Evolutionary conservation across 2,329 filamentous ascomycete species (phyloP).

Genomic region (Neurospora sp.): DNA sequence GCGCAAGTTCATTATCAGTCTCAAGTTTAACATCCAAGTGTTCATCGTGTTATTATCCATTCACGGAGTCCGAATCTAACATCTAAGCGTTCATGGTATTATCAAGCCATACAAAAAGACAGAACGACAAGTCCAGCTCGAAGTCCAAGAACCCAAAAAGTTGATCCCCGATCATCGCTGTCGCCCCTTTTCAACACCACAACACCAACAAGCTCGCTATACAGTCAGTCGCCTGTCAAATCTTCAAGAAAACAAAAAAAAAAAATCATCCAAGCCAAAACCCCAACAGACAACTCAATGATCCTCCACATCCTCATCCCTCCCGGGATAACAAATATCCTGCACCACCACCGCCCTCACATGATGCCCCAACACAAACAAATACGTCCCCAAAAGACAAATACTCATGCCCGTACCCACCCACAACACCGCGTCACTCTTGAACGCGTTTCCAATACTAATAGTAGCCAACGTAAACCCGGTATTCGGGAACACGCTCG

Average conservation of each 20-base stretch:
- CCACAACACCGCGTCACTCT: conserved; percentile 35
- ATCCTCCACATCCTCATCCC: conserved; percentile 39
- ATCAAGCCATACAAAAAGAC: neutral
- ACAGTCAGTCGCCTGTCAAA: neutral
- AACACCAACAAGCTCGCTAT: neutral
- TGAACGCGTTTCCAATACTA: conserved; percentile 39
- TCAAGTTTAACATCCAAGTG: neutral
- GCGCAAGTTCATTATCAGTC: neutral
- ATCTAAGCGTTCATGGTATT: neutral
- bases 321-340: conserved; percentile 46
- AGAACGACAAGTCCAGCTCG: neutral
- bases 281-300: neutral
- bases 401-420: conserved; percentile 41
- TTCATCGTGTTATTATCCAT: neutral
- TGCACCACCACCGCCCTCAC: conserved; percentile 38
- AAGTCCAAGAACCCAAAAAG: neutral
- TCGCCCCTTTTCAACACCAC: neutral
- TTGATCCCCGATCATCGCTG: neutral
- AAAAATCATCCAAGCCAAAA: too few species aligned
- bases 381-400: conserved; percentile 30
- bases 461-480: conserved; percentile 50
- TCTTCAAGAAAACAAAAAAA: neutral
- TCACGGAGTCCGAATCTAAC: neutral
- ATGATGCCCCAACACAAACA: conserved; percentile 34
- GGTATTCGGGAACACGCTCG: conserved; percentile 52